Percentiles rank a stretch among this genome's conserved stretches.
Evolutionary conservation across 352 stramenopile species (phyloP).

Genomic region (Phytophthora kernoviae): DNA sequence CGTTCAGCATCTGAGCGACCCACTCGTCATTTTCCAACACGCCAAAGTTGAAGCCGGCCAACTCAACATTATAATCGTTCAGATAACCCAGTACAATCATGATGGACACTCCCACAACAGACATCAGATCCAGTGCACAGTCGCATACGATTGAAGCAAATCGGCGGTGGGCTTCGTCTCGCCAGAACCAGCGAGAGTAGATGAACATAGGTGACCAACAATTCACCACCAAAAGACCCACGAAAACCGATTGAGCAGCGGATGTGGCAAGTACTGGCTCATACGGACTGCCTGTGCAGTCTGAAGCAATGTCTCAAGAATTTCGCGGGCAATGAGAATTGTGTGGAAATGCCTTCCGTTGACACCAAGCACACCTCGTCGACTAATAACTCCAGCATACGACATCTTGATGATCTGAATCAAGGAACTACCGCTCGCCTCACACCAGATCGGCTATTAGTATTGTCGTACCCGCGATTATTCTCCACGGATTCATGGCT

Average conservation of each 20-base stretch:
- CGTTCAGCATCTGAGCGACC: constrained; percentile 27
- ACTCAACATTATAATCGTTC: constrained; percentile 1
- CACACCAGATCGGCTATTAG: too few species aligned
- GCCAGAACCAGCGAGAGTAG: constrained; percentile 20
- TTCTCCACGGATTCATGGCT: background rate
- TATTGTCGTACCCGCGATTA: background rate
- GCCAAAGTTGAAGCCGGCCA: constrained; percentile 4
- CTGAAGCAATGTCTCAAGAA: constrained; percentile 23
- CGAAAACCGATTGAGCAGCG: constrained; percentile 39
- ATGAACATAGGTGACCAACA: constrained; percentile 30
- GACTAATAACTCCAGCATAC: constrained; percentile 5
- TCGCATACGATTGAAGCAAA: constrained; percentile 25
- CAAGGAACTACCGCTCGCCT: background rate
- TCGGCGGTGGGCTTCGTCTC: constrained; percentile 20
- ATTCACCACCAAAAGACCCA: constrained; percentile 33
- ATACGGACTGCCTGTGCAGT: constrained; percentile 30
- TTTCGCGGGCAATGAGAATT: constrained; percentile 19
- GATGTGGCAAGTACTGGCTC: constrained; percentile 25
- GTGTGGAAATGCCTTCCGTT: constrained; percentile 24
- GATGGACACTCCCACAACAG: constrained; percentile 25
- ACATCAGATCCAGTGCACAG: constrained; percentile 30
- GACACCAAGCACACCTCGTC: constrained; percentile 8
- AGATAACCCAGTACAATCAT: constrained; percentile 25
- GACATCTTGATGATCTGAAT: constrained; percentile 2
- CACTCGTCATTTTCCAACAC: constrained; percentile 8